Percentiles rank a stretch among this genome's conserved stretches.
phyloP scores from a whole-genome alignment of 805 yeast species.

The Nakazawaea ernobii region DNA sequence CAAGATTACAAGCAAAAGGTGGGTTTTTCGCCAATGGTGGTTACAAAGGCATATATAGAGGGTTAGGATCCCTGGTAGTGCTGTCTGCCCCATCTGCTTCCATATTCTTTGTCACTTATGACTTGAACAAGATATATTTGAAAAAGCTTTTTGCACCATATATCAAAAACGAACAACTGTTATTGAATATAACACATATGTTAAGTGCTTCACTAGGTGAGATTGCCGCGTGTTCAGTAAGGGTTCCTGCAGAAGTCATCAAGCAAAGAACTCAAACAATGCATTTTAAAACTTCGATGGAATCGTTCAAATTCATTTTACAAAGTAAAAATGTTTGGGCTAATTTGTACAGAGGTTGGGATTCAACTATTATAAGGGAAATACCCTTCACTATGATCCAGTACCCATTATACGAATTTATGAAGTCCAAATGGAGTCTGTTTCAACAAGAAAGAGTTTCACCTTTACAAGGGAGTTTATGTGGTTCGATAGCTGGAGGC shows the following conservation, averaged over 20 bases:
- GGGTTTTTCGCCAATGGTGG: constrained; percentile 95
- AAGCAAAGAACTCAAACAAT: constrained; percentile 91
- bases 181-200: constrained; percentile 66
- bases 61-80: constrained; percentile 87
- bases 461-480: constrained; percentile 74
- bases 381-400: constrained; percentile 96
- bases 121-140: constrained; percentile 49
- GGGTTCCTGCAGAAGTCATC: constrained; percentile 96
- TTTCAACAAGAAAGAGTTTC: constrained; percentile 36
- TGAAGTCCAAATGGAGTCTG: constrained; percentile 59
- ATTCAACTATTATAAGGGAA: constrained; percentile 87
- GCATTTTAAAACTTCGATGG: constrained; percentile 49
- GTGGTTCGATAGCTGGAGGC: constrained; percentile 82
- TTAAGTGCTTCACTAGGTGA: constrained; percentile 85
- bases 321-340: constrained; percentile 50
- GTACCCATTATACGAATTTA: constrained; percentile 85
- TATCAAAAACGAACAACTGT: constrained; percentile 22
- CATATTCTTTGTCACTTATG: constrained; percentile 79
- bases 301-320: constrained; percentile 59
- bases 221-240: constrained; percentile 83
- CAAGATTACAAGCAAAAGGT: constrained; percentile 91
- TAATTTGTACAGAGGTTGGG: constrained; percentile 92
- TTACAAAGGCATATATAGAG: constrained; percentile 83
- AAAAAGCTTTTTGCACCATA: constrained; percentile 15
- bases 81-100: constrained; percentile 93